phyloP scores from a whole-genome alignment of 2,329 filamentous ascomycete genomes.

The Thermothelomyces thermophilus region DNA sequence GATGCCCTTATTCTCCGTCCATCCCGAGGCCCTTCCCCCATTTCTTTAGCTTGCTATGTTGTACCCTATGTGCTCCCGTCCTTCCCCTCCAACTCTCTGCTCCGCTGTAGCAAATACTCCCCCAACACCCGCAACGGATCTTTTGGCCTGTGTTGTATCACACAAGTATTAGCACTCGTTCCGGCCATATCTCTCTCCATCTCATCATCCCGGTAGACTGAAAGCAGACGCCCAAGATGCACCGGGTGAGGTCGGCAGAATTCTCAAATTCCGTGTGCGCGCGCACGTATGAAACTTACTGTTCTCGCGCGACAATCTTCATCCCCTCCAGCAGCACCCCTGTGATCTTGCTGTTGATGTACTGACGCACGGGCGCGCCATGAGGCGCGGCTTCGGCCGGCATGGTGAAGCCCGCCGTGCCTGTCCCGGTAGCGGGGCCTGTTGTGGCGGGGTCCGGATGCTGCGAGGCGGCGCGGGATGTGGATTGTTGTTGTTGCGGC shows the following conservation, averaged over 20 bases:
- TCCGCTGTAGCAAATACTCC: slow-evolving; percentile 63
- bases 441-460: background rate
- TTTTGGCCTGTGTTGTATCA: slow-evolving; percentile 47
- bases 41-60: background rate
- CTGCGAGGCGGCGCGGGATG: slow-evolving; percentile 2
- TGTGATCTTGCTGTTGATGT: slow-evolving; percentile 65
- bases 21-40: background rate
- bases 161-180: background rate
- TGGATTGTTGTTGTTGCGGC: background rate
- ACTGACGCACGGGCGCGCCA: slow-evolving; percentile 62
- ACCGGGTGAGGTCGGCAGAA: too few relatives aligned
- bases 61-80: background rate
- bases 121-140: slow-evolving; percentile 64
- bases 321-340: slow-evolving; percentile 64
- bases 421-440: background rate
- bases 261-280: too few relatives aligned
- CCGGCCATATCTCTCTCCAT: background rate
- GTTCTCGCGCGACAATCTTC: slow-evolving; percentile 64
- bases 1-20: background rate
- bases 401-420: slow-evolving; percentile 39
- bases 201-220: too few relatives aligned
- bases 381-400: slow-evolving; percentile 55
- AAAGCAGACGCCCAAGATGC: too few relatives aligned
- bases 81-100: slow-evolving; percentile 52
- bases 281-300: slow-evolving; percentile 46